Evolutionary conservation across 768 basidiomycete species (phyloP).

Genomic region (Termitomyces sp.): DNA sequence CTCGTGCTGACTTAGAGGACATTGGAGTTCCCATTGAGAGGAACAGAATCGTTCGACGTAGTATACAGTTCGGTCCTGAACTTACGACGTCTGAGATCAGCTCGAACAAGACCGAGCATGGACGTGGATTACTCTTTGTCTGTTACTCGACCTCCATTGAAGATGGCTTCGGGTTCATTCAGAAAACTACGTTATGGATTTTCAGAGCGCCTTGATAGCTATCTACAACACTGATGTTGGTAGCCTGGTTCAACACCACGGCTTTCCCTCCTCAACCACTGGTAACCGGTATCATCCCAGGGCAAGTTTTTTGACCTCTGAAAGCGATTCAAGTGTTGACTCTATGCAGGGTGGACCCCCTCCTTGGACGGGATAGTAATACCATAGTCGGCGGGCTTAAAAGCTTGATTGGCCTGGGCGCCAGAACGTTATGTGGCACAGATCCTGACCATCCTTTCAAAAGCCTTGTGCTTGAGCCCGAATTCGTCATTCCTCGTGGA

Average conservation of each 20-base stretch:
- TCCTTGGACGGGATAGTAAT: too few species aligned
- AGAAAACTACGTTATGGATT: constrained; percentile 27
- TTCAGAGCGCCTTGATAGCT: too few species aligned
- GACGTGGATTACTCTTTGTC: constrained; percentile 46
- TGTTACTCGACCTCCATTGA: constrained; percentile 39
- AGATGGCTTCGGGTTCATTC: constrained; percentile 40
- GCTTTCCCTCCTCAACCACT: constrained; percentile 29
- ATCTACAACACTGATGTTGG: not conserved
- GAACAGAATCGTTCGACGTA: constrained; percentile 43
- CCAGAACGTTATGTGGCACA: constrained; percentile 22
- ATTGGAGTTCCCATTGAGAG: constrained; percentile 19
- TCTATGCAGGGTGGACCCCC: constrained; percentile 42
- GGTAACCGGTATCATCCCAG: constrained; percentile 22
- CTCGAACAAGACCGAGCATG: constrained; percentile 35
- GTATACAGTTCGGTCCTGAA: constrained; percentile 52
- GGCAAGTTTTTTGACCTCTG: constrained; percentile 17
- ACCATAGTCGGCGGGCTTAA: too few species aligned
- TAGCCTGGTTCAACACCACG: constrained; percentile 32
- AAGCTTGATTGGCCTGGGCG: constrained; percentile 38
- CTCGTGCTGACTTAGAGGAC: constrained; percentile 39
- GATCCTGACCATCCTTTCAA: constrained; percentile 29
- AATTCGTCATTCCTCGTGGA: constrained; percentile 42
- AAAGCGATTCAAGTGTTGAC: not conserved
- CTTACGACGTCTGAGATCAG: constrained; percentile 34
- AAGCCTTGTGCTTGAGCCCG: constrained; percentile 28